Percentiles rank a stretch among this genome's conserved stretches.
phyloP scores from a whole-genome alignment of 164 flowering plant genomes.

The Chimonanthus praecox region DNA sequence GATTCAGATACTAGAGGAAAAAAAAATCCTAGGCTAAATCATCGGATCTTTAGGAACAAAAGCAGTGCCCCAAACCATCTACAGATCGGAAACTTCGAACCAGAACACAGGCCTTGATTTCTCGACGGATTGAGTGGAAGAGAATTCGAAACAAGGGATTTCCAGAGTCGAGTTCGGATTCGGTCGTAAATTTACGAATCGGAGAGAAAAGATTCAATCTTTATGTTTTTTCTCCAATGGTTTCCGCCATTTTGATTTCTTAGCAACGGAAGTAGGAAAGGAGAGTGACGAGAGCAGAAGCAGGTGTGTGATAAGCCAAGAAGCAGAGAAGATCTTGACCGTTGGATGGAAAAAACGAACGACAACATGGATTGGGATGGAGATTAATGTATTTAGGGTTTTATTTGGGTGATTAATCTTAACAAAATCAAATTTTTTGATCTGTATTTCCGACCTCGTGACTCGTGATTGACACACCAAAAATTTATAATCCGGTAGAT shows the following conservation, averaged over 20 bases:
- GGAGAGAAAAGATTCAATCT: not conserved
- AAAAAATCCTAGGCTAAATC: not conserved
- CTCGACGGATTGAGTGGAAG: conserved; percentile 5
- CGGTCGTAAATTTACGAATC: conserved; percentile 1
- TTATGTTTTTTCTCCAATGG: no score
- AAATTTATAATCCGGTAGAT: no score
- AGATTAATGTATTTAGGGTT: not conserved
- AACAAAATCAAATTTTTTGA: no score
- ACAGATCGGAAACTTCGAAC: not conserved
- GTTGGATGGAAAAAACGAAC: conserved; percentile 12
- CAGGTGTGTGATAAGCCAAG: conserved; percentile 5
- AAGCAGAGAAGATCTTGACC: conserved; percentile 1
- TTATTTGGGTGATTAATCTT: no score
- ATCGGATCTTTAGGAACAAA: conserved; percentile 7
- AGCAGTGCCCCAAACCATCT: not conserved
- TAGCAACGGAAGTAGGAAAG: not conserved
- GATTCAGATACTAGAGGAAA: not conserved
- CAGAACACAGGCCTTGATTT: not conserved
- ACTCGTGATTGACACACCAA: not conserved
- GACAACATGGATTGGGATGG: not conserved
- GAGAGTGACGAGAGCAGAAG: conserved; percentile 4
- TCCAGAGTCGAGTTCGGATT: conserved; percentile 1
- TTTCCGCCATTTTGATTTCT: conserved; percentile 6
- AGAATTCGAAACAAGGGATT: not conserved
- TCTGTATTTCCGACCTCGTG: not conserved